Evolutionary conservation across 2,329 filamentous ascomycete genomes (phyloP).

Genomic region (Colletotrichum spinosum): DNA sequence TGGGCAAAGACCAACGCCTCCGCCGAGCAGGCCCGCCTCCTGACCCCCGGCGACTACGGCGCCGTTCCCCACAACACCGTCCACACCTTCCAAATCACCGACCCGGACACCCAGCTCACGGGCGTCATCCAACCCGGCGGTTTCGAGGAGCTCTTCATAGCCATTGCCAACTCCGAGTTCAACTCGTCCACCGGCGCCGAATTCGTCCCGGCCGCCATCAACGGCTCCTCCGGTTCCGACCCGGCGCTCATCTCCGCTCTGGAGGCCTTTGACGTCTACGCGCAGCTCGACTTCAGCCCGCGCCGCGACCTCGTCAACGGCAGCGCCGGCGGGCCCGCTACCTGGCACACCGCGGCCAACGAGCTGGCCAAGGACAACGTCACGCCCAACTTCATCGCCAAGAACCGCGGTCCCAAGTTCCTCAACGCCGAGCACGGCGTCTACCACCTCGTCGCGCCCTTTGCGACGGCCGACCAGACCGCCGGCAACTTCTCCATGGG

Average conservation of each 20-base stretch:
- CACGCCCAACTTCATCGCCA: conserved; percentile 57
- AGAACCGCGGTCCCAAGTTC: conserved; percentile 58
- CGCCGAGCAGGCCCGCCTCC: conserved; percentile 50
- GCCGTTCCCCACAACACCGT: conserved; percentile 57
- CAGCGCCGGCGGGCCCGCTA: conserved; percentile 45
- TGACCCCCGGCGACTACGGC: conserved; percentile 59
- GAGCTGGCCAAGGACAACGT: conserved; percentile 44
- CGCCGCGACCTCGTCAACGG: conserved; percentile 55
- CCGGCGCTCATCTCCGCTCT: conserved; percentile 49
- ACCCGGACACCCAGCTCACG: conserved; percentile 59
- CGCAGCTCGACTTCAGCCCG: conserved; percentile 52
- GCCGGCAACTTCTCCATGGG: conserved; percentile 56
- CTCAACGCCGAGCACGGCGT: conserved; percentile 49
- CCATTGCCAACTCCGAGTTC: conserved; percentile 41
- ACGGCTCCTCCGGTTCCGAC: conserved; percentile 38
- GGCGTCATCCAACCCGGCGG: conserved; percentile 59
- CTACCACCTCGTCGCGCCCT: conserved; percentile 57
- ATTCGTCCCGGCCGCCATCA: conserved; percentile 33
- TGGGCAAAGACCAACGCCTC: conserved; percentile 48
- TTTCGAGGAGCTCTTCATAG: conserved; percentile 60
- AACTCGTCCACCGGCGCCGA: conserved; percentile 49
- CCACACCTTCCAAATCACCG: conserved; percentile 60
- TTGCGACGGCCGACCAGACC: conserved; percentile 53
- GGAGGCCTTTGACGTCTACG: conserved; percentile 55
- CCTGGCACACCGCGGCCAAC: conserved; percentile 54